A percentile compares a stretch with the other conserved stretches of the same genome.
These are phyloP conservation scores for Tricholoma matsutake DNA, from an alignment of 768 basidiomycete genomes.

Conservation along the genomic window DNA sequence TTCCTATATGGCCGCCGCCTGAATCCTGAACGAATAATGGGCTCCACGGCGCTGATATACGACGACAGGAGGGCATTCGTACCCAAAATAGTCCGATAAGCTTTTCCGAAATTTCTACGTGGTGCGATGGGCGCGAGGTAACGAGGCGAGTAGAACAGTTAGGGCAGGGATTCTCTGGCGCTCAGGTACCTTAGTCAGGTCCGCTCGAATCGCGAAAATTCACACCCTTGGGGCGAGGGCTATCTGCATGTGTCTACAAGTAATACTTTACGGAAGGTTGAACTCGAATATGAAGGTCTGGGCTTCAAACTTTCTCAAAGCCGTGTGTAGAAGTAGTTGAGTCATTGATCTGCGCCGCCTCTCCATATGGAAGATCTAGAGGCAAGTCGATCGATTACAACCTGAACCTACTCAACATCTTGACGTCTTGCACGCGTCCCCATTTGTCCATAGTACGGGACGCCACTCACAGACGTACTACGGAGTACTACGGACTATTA, in stretches of 20 bases:
- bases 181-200: neutral
- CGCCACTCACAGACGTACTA: neutral
- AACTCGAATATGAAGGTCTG: neutral
- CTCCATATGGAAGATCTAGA: neutral
- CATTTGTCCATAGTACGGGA: slow-evolving; percentile 1
- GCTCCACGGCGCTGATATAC: neutral
- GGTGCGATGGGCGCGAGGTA: neutral
- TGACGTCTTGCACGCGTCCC: neutral
- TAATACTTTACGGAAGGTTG: neutral
- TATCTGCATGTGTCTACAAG: neutral
- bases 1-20: neutral
- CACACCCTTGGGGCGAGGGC: neutral
- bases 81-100: neutral
- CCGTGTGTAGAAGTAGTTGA: neutral
- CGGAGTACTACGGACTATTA: neutral
- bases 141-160: slow-evolving; percentile 1
- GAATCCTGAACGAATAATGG: neutral
- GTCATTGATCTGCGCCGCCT: neutral
- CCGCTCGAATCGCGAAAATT: neutral
- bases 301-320: neutral
- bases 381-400: neutral
- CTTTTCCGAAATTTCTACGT: neutral
- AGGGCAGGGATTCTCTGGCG: neutral
- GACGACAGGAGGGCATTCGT: neutral
- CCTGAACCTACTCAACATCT: neutral